Evolutionary conservation across 352 stramenopile species (phyloP), one percentile per base, ranked within the genome.

Genomic region (Phytophthora pistaciae): DNA sequence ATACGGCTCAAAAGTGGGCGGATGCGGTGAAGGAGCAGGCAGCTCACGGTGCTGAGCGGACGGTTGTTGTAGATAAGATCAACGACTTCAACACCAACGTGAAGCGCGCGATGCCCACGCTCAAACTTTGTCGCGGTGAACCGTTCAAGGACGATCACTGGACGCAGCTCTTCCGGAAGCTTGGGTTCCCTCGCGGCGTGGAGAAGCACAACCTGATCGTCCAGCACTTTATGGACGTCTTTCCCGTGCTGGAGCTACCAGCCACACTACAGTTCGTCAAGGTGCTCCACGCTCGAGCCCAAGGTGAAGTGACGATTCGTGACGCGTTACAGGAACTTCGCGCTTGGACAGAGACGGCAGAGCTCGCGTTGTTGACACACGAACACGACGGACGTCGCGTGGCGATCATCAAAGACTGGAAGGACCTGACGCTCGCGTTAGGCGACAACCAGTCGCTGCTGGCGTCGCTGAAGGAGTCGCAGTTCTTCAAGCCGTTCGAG

Each of bases 131-230:
- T 67, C 85, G 93, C 4, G 94, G 96, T 14, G 96, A 99, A 58
- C 91, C 94, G 16, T 99, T 99, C 75, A 98, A 99, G 65, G 96
- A 99, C 60, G 96, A 99, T 65, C 96, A 99, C 73, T 99, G 96
- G 96, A 96, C 85, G 0, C 89, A 97, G 64, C 83, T 99, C 40
- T 93, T 99, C 49, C 83, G 90, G 16, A 98, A 98, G 44, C 84
- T 99, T 1, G 87, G 92, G 1, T 81, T 99, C 31, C 87, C 95
- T 18, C 83, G 88, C 11, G 75, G 78, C 1, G 90, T 98, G 0
- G 79, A 94, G 36, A 90, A 98, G 42, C 90, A 97, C 18, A 97
- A 91, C 16, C 70, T 99, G 2, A 96, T 87, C n/a, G 80, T 98
- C 3, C 86, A 88, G 20, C 93, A 99, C 58, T 99, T 99, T 73